phyloP scores from a whole-genome alignment of 805 yeast species.

The Scheffersomyces lignosus region DNA sequence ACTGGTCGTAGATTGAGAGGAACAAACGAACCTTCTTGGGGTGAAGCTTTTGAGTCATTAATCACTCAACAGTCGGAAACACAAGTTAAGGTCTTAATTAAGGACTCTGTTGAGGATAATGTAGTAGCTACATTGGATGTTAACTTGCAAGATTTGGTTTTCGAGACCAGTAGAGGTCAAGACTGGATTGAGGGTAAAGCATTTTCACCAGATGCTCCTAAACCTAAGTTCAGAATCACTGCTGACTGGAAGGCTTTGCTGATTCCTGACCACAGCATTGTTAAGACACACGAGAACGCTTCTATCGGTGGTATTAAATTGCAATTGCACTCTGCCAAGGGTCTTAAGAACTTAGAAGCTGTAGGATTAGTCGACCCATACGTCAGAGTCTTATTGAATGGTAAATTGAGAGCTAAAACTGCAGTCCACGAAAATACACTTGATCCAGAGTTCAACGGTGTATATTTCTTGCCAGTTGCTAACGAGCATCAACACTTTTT shows the following conservation, averaged over 20 bases:
- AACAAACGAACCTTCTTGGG: conserved; percentile 75
- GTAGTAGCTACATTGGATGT: conserved; percentile 55
- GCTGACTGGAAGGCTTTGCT: conserved; percentile 74
- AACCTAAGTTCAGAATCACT: conserved; percentile 47
- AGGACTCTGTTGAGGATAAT: conserved; percentile 57
- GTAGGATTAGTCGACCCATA: conserved; percentile 80
- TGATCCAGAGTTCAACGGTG: conserved; percentile 61
- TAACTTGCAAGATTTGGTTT: conserved; percentile 53
- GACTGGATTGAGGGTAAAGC: conserved; percentile 52
- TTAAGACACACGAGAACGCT: conserved; percentile 46
- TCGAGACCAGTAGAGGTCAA: conserved; percentile 50
- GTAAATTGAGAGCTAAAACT: conserved; percentile 57
- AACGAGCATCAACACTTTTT: conserved; percentile 60
- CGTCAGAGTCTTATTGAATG: conserved; percentile 57
- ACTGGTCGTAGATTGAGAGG: conserved; percentile 61
- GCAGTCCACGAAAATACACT: conserved; percentile 51
- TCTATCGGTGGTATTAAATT: conserved; percentile 70
- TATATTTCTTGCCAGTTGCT: conserved; percentile 58
- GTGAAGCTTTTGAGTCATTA: conserved; percentile 59
- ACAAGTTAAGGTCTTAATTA: conserved; percentile 54
- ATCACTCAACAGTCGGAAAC: conserved; percentile 61
- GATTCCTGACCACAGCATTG: conserved; percentile 46
- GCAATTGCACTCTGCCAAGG: conserved; percentile 53
- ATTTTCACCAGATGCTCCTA: conserved; percentile 19
- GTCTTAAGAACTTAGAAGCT: conserved; percentile 57